phyloP scores from a whole-genome alignment of 2,329 filamentous ascomycete genomes.

The Blastomyces percursus region DNA sequence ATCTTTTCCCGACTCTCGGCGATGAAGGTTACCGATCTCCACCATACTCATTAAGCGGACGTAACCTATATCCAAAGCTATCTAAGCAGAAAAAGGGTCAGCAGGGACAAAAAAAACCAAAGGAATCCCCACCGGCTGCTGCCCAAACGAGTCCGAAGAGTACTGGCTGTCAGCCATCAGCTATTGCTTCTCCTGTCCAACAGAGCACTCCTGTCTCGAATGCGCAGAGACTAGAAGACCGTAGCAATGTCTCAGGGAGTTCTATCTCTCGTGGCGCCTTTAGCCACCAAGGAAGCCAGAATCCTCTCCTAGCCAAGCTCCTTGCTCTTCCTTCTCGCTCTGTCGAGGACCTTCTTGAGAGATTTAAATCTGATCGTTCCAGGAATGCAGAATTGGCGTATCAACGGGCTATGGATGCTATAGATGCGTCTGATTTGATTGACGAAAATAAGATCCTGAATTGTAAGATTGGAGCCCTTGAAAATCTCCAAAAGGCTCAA shows the following conservation, averaged over 20 bases:
- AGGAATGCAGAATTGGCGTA: conserved; percentile 30
- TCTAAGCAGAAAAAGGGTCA: background rate
- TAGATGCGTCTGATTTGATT: conserved; percentile 24
- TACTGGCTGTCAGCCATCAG: background rate
- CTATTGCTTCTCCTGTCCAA: conserved; percentile 17
- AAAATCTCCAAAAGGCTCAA: conserved; percentile 23
- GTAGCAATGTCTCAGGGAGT: background rate
- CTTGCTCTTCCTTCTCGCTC: conserved; percentile 20
- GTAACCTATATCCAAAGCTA: conserved; percentile 22
- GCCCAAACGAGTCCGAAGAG: background rate
- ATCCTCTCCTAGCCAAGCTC: conserved; percentile 23
- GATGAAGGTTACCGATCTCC: background rate
- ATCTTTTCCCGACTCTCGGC: conserved; percentile 13
- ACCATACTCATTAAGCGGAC: conserved; percentile 12
- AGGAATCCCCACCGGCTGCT: background rate
- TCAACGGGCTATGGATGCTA: conserved; percentile 28
- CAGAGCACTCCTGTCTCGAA: conserved; percentile 13
- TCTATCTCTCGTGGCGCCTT: conserved; percentile 12
- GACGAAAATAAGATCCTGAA: conserved; percentile 27
- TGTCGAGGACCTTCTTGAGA: conserved; percentile 21
- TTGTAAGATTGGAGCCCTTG: conserved; percentile 29
- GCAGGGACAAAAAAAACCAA: background rate
- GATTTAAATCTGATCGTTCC: conserved; percentile 23
- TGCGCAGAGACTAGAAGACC: background rate
- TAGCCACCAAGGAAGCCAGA: conserved; percentile 13